Evolutionary conservation across 306 rosid genomes (phyloP), one percentile per base, ranked within the genome.

Genomic region (Pyrus communis): DNA sequence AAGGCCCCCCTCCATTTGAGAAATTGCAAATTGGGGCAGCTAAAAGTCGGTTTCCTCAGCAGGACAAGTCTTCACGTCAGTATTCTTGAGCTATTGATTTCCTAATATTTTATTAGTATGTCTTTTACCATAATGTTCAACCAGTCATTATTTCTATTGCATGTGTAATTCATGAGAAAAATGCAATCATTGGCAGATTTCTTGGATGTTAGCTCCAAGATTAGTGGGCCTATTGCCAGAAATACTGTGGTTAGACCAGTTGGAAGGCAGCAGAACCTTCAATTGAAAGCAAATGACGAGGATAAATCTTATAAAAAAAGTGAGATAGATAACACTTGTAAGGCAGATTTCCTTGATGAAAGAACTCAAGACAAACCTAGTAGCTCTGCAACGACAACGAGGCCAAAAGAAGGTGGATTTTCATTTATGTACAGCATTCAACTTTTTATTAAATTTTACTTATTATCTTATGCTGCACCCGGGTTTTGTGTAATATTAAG

Each of bases 1-100:
- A 81, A 33, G 91, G 93, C 65, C 98, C 98, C 82, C 98, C 98
- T 55, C 90, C 89, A 35, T 95, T 95, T 86, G 97, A 87, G 92
- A 95, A 95, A 92, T 84, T 95, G 84, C 88, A 89, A 85, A 81
- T 89, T 88, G 94, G 90, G 82, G 87, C 82, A 66, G 77, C 89
- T 63, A 76, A 86, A 83, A 83, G 74, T 83, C 42, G 78, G 46
- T 22, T 79, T 73, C 71, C 64, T 63, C 73, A 18, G 82, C 78
- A 67, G 71, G 86, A 72, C 58, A 78, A 75, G 81, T 75, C 60
- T 60, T 55, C 81, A 30, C 11, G 84, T 81, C 59, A 70, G 78
- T 78, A 33, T 66, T 59, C 57, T 59, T 23, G 33, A 76, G 13
- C 51, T 40, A 4, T 43, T 67, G 57, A 21, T 22, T 43, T 30